Evolutionary conservation across 495 filamentous ascomycete species (phyloP).

Genomic region (Echria macrotheca): DNA sequence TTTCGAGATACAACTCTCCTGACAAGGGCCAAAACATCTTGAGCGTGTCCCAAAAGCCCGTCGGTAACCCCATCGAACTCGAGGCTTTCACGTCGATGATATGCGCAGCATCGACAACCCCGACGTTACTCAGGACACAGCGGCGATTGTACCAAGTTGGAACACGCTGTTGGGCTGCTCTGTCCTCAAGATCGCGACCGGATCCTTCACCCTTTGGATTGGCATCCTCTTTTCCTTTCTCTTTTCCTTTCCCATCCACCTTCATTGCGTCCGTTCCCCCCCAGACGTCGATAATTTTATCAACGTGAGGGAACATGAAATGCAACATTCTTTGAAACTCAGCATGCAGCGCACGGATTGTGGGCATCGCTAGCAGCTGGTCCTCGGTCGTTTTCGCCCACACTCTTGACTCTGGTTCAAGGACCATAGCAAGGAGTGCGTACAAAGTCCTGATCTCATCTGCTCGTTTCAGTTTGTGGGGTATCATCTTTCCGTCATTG

Average conservation of each 20-base stretch:
- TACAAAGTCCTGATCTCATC: not conserved
- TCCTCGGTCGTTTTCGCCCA: not conserved
- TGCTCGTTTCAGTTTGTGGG: not conserved
- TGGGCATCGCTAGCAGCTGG: not conserved
- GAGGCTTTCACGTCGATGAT: not conserved
- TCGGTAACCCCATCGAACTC: not conserved
- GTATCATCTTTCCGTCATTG: not conserved
- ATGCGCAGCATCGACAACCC: not conserved
- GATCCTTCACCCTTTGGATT: not conserved
- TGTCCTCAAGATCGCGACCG: not conserved
- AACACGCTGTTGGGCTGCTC: not conserved
- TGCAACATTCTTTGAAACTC: not conserved
- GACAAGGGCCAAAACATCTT: not conserved
- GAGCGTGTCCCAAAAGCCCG: not conserved
- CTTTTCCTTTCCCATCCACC: not conserved
- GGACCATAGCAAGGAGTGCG: not conserved
- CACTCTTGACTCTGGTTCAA: not conserved
- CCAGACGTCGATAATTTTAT: not conserved
- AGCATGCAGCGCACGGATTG: not conserved
- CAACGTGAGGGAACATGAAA: not conserved
- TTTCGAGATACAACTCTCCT: not conserved
- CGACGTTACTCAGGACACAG: constrained; percentile 1
- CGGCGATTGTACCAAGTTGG: not conserved
- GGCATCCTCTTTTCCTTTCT: not conserved
- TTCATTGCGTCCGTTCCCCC: not conserved